A percentile compares a stretch with the other conserved stretches of the same genome.
Conservation (phyloP, 495 filamentous ascomycete genomes). For the Physcia stellaris region DNA sequence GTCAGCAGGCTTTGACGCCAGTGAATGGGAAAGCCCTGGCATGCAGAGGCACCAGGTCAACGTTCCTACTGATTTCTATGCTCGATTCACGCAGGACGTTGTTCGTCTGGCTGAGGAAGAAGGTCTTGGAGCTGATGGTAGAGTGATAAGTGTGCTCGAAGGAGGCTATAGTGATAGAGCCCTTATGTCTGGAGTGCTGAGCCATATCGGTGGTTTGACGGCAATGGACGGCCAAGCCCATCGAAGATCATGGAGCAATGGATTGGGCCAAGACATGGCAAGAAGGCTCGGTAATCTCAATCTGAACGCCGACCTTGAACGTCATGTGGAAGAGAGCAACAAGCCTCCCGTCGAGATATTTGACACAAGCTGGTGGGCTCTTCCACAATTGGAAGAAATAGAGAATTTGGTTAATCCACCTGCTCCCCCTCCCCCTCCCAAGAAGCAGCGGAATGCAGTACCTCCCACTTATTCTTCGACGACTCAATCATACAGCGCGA, state of each 20-base stretch:
- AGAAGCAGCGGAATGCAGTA: conserved; percentile 36
- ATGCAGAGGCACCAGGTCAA: conserved; percentile 95
- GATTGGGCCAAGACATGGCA: conserved; percentile 39
- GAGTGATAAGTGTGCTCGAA: conserved; percentile 85
- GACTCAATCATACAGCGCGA: conserved; percentile 69
- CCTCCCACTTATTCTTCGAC: conserved; percentile 56
- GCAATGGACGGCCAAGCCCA: not conserved
- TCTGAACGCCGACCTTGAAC: not conserved
- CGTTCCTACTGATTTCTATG: conserved; percentile 94
- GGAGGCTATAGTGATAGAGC: conserved; percentile 92
- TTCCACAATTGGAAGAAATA: conserved; percentile 49
- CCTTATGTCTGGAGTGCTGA: conserved; percentile 71
- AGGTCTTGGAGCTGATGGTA: conserved; percentile 59
- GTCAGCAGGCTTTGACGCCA: conserved; percentile 92
- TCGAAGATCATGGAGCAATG: conserved; percentile 25
- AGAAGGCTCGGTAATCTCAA: conserved; percentile 24
- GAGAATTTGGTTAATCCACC: conserved; percentile 39
- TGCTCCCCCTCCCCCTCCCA: conserved; percentile 25
- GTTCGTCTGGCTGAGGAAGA: conserved; percentile 72
- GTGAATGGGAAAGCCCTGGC: conserved; percentile 75
- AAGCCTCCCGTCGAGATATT: conserved; percentile 22
- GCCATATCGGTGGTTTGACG: conserved; percentile 59
- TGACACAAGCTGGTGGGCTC: conserved; percentile 65
- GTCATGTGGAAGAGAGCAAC: not conserved
- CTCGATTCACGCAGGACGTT: conserved; percentile 72